Evolutionary conservation across 805 yeast species (phyloP), one percentile per base, ranked within the genome.

Genomic region (Maudiozyma turicensis): DNA sequence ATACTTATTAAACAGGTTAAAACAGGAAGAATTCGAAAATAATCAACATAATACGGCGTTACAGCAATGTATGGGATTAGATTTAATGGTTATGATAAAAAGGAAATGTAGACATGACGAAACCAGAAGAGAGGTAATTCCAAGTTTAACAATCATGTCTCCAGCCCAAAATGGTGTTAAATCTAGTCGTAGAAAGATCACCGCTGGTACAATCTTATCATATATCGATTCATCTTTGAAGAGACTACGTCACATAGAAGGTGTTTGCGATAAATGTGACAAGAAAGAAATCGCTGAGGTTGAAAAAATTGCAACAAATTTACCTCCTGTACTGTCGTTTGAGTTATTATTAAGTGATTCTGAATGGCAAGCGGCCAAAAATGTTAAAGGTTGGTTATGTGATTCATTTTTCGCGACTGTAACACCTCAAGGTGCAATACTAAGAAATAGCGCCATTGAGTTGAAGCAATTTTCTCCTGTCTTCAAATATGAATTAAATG

Each of bases 241-340:
- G 53, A 76, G 77, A 52, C 58, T 62, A 32, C 69, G 71, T 30
- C 76, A 77, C 35, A 72, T 76, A 5, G 72, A 76, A 13, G 74
- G 79, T 28, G 67, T 71, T 57, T 81, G 85, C 59, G 77, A 75
- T 28, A 69, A 68, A 34, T 80, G 84, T 55, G 68, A 71, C 7
- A 67, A 68, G 40, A 71, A 67, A 49, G 90, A 80, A 51, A 63
- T 72, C 4, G 69, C 84, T 35, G 84, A 82, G 53, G 74, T 78
- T 4, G 70, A 72, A 30, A 72, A 75, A 47, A 67, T 72, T 1
- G 74, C 83, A 0, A 68, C 71, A n/a, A 72, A 71, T 41, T 66
- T 83, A 31, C 89, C 95, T 0, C 81, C 84, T 1, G 71, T 86
- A 9, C 61, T 88, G 33, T 73, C 82, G 2, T 65, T 86, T 44